Evolutionary conservation across 257 asterid species (phyloP).

Genomic region (Capsicum chinense): DNA sequence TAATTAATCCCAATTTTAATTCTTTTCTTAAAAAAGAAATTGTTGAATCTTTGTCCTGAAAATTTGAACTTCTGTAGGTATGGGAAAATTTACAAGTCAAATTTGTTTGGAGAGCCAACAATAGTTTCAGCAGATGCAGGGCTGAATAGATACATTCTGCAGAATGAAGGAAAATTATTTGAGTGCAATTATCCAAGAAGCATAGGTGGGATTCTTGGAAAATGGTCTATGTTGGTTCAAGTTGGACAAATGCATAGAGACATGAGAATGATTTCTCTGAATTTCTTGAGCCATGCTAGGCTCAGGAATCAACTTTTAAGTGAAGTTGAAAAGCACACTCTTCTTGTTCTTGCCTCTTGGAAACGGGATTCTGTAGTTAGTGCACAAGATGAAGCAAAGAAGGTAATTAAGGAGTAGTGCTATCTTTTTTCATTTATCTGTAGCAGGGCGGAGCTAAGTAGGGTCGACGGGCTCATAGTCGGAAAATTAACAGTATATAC

Average conservation of each 20-base stretch:
- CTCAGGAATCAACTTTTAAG: constrained; percentile 66
- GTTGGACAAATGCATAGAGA: constrained; percentile 96
- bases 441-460: too few relatives aligned
- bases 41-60: neutral
- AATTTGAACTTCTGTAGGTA: constrained; percentile 46
- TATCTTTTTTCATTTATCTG: neutral
- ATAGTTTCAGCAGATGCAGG: constrained; percentile 88
- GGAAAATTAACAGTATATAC: too few relatives aligned
- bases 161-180: constrained; percentile 69
- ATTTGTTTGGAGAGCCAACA: constrained; percentile 77
- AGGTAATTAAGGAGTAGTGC: constrained; percentile 41
- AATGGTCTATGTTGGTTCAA: constrained; percentile 92
- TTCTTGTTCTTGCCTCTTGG: constrained; percentile 79
- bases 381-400: constrained; percentile 94
- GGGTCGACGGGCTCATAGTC: too few relatives aligned
- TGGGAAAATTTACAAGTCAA: constrained; percentile 85
- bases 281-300: constrained; percentile 77
- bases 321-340: constrained; percentile 77
- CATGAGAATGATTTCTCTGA: constrained; percentile 82
- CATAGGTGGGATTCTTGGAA: constrained; percentile 93
- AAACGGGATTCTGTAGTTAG: constrained; percentile 48
- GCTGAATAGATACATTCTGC: constrained; percentile 69
- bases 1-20: too few relatives aligned
- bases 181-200: constrained; percentile 93
- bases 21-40: neutral